Evolutionary conservation across 305 asterid genomes (phyloP).

Genomic region (Fraxinus ornus): DNA sequence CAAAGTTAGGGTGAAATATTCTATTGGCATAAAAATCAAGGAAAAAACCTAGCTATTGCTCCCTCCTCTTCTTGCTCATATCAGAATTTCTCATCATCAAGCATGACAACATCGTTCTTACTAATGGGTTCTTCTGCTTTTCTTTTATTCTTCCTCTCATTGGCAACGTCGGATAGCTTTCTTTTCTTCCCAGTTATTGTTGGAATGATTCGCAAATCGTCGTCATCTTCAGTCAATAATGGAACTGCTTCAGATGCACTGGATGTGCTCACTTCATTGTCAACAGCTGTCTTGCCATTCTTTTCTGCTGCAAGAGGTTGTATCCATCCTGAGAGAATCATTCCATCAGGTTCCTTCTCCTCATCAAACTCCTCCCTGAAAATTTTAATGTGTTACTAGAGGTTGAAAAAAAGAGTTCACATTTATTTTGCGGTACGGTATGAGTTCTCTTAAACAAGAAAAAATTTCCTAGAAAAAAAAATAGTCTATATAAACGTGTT

Average conservation of each 20-base stretch:
- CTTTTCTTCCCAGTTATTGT: conserved; percentile 64
- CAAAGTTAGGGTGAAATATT: conserved; percentile 34
- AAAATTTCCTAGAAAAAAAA: background rate
- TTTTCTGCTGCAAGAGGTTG: conserved; percentile 49
- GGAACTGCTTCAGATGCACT: conserved; percentile 38
- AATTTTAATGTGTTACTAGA: conserved; percentile 4
- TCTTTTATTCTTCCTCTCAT: conserved; percentile 39
- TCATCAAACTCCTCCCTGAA: conserved; percentile 91
- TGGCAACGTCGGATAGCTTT: conserved; percentile 46
- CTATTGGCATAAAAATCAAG: conserved; percentile 18
- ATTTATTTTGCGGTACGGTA: background rate
- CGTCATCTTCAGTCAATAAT: conserved; percentile 49
- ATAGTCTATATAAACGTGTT: background rate
- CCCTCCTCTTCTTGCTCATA: conserved; percentile 46
- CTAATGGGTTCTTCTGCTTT: conserved; percentile 39
- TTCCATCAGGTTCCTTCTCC: conserved; percentile 93
- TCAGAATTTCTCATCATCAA: conserved; percentile 40
- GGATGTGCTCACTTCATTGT: conserved; percentile 72
- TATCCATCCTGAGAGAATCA: conserved; percentile 89
- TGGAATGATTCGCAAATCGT: conserved; percentile 47
- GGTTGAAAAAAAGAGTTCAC: background rate
- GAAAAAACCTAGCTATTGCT: conserved; percentile 30
- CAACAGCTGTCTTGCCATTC: conserved; percentile 33
- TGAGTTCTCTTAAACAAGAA: background rate
- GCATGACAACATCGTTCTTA: conserved; percentile 41